phyloP scores from a whole-genome alignment of 371 early-diverging fungal species.

The Mortierella sp. region DNA sequence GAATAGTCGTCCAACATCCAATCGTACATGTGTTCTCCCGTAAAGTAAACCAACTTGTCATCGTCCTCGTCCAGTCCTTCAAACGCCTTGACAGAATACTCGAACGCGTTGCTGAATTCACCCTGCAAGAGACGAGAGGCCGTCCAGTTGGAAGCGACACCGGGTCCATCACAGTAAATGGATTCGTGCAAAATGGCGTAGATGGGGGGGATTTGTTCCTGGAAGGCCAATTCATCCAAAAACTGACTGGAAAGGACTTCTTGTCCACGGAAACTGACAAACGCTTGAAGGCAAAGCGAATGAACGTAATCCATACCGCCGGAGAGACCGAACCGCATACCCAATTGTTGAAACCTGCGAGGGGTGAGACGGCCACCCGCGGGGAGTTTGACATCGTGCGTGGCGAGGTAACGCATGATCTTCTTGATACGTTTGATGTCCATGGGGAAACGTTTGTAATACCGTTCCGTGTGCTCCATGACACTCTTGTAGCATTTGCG shows the following conservation, averaged over 20 bases:
- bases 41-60: conserved; percentile 41
- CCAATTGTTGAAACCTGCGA: conserved; percentile 80
- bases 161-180: conserved; percentile 73
- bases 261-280: conserved; percentile 61
- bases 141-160: conserved; percentile 71
- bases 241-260: conserved; percentile 63
- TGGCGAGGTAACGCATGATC: conserved; percentile 65
- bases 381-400: conserved; percentile 61
- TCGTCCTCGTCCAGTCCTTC: conserved; percentile 62
- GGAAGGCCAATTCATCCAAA: conserved; percentile 50
- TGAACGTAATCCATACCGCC: conserved; percentile 79
- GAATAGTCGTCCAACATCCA: conserved; percentile 83
- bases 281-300: conserved; percentile 61
- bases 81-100: conserved; percentile 60
- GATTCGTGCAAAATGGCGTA: conserved; percentile 79
- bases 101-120: conserved; percentile 62
- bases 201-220: conserved; percentile 57
- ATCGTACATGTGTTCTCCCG: conserved; percentile 77
- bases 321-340: conserved; percentile 69
- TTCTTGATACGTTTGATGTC: conserved; percentile 72
- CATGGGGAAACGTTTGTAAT: conserved; percentile 71
- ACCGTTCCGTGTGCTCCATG: conserved; percentile 67
- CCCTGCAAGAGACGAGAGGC: conserved; percentile 54
- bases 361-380: conserved; percentile 76
- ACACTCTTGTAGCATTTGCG: conserved; percentile 70